phyloP scores from a whole-genome alignment of 495 filamentous ascomycete genomes.

The Paragyromitra xinjiangensis region DNA sequence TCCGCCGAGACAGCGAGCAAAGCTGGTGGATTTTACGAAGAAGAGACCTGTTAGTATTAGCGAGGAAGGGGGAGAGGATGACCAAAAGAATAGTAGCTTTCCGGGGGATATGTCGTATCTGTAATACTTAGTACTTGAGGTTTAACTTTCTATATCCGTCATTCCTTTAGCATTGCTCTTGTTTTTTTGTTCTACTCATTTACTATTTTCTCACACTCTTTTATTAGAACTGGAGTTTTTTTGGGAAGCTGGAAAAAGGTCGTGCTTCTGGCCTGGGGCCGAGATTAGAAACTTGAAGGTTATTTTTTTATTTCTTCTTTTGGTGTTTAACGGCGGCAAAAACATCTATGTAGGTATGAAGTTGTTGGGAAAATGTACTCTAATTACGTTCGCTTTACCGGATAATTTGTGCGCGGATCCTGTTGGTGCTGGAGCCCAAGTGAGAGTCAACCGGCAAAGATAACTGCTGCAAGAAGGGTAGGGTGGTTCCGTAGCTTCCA shows the following conservation, averaged over 20 bases:
- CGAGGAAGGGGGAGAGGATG: slow-evolving; percentile 42
- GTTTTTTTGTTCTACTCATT: slow-evolving; percentile 10
- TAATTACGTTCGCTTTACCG: slow-evolving; percentile 8
- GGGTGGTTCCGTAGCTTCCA: too few species aligned
- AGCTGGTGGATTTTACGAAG: slow-evolving; percentile 52
- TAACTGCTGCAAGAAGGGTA: slow-evolving; percentile 27
- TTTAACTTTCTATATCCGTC: not conserved
- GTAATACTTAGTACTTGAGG: slow-evolving; percentile 20
- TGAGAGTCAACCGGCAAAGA: not conserved
- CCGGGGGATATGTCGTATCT: slow-evolving; percentile 49
- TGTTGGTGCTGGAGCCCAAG: not conserved
- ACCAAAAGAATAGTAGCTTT: slow-evolving; percentile 43
- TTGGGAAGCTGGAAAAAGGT: not conserved
- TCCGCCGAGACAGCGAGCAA: slow-evolving; percentile 43
- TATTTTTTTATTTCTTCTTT: slow-evolving; percentile 17
- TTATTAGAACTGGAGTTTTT: slow-evolving; percentile 41
- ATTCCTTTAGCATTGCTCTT: slow-evolving; percentile 26
- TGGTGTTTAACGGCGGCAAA: not conserved
- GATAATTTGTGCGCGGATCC: slow-evolving; percentile 14
- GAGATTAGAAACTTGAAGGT: slow-evolving; percentile 22
- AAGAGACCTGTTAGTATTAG: slow-evolving; percentile 52
- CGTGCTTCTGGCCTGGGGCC: slow-evolving; percentile 20
- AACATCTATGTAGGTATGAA: slow-evolving; percentile 21
- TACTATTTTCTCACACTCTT: slow-evolving; percentile 35
- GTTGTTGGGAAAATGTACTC: slow-evolving; percentile 18